These are phyloP conservation scores for Clathrus columnatus DNA, from an alignment of 768 basidiomycete species.

Conservation along the genomic window DNA sequence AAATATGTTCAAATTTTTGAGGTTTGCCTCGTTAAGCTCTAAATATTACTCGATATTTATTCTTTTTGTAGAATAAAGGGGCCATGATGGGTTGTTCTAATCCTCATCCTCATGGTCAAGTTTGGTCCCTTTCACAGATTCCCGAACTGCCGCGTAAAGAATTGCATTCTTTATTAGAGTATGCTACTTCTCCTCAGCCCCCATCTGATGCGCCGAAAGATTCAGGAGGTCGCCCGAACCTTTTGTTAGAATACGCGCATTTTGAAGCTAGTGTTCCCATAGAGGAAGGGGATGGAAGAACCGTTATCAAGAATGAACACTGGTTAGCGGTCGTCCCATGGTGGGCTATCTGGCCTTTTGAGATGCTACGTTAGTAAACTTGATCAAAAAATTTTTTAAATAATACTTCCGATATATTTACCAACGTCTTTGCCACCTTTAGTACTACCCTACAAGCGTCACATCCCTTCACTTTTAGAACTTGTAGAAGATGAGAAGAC, in stretches of 20 bases:
- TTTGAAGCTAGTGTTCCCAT: constrained; percentile 42
- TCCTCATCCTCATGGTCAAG: constrained; percentile 89
- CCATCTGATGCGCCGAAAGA: constrained; percentile 47
- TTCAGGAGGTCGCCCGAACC: constrained; percentile 48
- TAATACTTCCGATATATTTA: neutral
- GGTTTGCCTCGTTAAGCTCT: constrained; percentile 29
- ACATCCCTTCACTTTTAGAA: constrained; percentile 61
- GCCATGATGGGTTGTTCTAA: constrained; percentile 94
- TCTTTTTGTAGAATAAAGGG: constrained; percentile 68
- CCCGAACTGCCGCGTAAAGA: constrained; percentile 67
- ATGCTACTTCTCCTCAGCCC: constrained; percentile 28
- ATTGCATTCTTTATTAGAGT: constrained; percentile 44
- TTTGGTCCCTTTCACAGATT: constrained; percentile 69
- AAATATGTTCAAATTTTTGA: constrained; percentile 87
- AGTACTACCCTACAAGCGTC: constrained; percentile 74
- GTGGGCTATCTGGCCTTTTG: constrained; percentile 96
- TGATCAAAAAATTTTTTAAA: too few species aligned
- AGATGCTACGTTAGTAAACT: constrained; percentile 52
- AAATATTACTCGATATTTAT: neutral
- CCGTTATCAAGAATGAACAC: constrained; percentile 63
- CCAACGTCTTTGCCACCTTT: neutral
- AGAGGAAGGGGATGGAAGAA: constrained; percentile 39
- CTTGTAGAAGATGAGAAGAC: constrained; percentile 52
- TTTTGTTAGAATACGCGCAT: constrained; percentile 74
- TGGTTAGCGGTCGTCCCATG: constrained; percentile 87